Percentiles rank a stretch among this genome's conserved stretches.
phyloP scores from a whole-genome alignment of 148 eudicot genomes.

The Persicaria maculosa region DNA sequence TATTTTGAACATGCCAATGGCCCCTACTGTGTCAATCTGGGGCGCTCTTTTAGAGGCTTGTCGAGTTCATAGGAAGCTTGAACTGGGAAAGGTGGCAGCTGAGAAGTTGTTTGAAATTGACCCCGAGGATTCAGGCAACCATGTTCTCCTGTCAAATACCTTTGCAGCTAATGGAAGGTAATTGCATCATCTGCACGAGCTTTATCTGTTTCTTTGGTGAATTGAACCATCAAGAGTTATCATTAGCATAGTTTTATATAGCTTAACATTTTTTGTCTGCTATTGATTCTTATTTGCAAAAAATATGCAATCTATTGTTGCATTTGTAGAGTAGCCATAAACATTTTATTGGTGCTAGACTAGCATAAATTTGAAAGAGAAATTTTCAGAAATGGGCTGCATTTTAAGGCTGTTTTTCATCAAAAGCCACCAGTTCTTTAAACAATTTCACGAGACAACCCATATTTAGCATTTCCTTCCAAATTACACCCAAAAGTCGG shows the following conservation, averaged over 20 bases:
- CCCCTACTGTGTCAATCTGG: constrained; percentile 35
- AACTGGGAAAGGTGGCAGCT: constrained; percentile 29
- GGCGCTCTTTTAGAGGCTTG: constrained; percentile 40
- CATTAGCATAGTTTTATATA: background rate
- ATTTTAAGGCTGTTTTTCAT: background rate
- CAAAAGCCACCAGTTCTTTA: background rate
- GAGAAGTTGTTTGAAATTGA: constrained; percentile 29
- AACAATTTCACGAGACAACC: background rate
- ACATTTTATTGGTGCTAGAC: background rate
- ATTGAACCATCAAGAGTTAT: background rate
- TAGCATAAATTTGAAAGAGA: background rate
- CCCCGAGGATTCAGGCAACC: constrained; percentile 38
- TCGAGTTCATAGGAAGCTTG: constrained; percentile 29
- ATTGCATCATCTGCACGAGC: background rate
- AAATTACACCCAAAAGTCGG: background rate
- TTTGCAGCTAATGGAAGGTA: constrained; percentile 26
- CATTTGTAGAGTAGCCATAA: background rate
- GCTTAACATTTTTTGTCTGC: background rate
- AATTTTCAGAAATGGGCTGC: background rate
- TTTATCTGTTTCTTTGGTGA: background rate
- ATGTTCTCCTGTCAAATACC: constrained; percentile 38
- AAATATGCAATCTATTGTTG: background rate
- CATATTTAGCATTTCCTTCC: background rate
- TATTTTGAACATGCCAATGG: constrained; percentile 23
- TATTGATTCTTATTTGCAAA: background rate